Conservation (phyloP, 208 protist species). For the Acanthamoeba divionensis region DNA sequence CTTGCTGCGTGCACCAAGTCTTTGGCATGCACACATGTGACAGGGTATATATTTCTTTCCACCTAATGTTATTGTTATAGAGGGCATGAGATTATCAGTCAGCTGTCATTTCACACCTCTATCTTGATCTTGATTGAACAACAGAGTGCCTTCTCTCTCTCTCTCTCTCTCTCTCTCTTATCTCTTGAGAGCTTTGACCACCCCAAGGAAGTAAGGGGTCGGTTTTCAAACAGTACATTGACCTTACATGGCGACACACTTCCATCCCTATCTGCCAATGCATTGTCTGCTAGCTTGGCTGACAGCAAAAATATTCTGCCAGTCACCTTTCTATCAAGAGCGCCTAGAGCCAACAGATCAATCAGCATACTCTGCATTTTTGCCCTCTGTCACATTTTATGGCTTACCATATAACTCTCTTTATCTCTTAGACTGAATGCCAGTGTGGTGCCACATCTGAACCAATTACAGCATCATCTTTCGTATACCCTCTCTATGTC, state of each 20-base stretch:
- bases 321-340: no score
- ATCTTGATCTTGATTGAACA: no score
- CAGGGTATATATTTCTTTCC: background rate
- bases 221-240: no score
- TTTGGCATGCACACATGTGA: conserved; percentile 46
- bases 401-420: background rate
- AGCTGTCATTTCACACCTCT: no score
- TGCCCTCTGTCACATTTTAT: background rate
- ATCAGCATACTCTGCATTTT: background rate
- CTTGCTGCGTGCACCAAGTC: conserved; percentile 26
- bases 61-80: no score
- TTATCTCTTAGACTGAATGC: conserved; percentile 30
- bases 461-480: background rate
- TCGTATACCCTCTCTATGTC: conserved; percentile 19
- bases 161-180: no score
- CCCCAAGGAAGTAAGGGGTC: no score
- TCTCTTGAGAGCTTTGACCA: no score
- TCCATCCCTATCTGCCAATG: background rate
- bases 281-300: background rate
- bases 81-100: no score
- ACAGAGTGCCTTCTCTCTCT: no score
- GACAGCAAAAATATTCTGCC: no score
- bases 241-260: no score
- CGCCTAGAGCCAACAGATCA: background rate
- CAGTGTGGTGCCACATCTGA: conserved; percentile 32